These are phyloP conservation scores for Exophiala spinifera DNA, from an alignment of 2,329 filamentous ascomycete genomes.

Conservation along the genomic window DNA sequence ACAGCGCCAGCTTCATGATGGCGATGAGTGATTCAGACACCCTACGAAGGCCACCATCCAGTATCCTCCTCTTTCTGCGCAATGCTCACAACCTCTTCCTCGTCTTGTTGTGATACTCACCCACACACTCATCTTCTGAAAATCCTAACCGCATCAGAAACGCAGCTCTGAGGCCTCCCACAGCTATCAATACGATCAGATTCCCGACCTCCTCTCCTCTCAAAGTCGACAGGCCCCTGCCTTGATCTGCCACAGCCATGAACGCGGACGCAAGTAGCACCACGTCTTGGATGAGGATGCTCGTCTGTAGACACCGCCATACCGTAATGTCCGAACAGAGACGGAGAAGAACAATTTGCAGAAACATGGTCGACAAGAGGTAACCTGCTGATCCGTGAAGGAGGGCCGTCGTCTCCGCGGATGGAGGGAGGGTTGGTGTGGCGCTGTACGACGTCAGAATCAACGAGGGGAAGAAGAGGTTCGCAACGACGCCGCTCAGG, in stretches of 20 bases:
- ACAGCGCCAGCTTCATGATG: too few relatives aligned
- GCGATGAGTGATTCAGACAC: too few relatives aligned
- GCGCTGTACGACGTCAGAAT: conserved; percentile 9
- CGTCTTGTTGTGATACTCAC: background rate
- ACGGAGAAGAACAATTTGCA: conserved; percentile 14
- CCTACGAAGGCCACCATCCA: too few relatives aligned
- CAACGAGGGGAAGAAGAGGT: conserved; percentile 1
- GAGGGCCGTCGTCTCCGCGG: background rate
- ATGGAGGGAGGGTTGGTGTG: background rate
- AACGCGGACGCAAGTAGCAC: conserved; percentile 1
- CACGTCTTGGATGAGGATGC: conserved; percentile 10
- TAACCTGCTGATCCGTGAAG: conserved; percentile 6
- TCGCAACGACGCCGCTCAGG: conserved; percentile 7
- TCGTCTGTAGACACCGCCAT: conserved; percentile 11
- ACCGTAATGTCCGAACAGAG: conserved; percentile 1
- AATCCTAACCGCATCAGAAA: conserved; percentile 5
- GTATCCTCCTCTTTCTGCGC: too few relatives aligned
- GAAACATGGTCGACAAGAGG: conserved; percentile 5
- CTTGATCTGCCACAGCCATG: background rate
- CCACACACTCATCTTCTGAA: background rate
- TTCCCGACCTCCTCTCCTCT: conserved; percentile 4
- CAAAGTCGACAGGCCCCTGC: background rate
- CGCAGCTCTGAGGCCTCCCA: conserved; percentile 3
- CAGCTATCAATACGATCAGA: background rate
- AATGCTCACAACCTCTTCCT: background rate